These are phyloP conservation scores for Actinidia arguta DNA, from an alignment of 179 eudicot genomes.

Conservation along the genomic window DNA sequence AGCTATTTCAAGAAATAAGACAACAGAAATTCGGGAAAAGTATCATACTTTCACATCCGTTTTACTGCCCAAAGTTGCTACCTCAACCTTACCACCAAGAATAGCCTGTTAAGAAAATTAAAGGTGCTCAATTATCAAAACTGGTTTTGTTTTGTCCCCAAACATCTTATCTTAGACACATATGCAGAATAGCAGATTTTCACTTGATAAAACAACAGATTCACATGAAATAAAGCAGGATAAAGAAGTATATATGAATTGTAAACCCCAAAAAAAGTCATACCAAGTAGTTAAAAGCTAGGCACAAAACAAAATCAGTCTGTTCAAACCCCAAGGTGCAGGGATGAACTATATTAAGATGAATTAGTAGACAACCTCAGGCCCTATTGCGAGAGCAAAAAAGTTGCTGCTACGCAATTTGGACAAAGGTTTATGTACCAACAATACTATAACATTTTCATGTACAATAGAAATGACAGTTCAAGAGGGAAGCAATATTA, in stretches of 20 bases:
- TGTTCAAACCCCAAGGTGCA: neutral
- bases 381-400: neutral
- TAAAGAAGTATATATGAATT: neutral
- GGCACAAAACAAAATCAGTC: neutral
- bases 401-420: neutral
- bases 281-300: neutral
- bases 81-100: constrained; percentile 90
- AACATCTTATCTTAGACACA: neutral
- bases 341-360: neutral
- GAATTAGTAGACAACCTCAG: constrained; percentile 8
- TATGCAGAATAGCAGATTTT: neutral
- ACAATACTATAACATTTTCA: neutral
- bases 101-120: constrained; percentile 64
- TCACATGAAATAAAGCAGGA: neutral
- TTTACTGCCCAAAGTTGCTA: constrained; percentile 74
- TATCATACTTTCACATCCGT: constrained; percentile 65
- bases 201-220: constrained; percentile 1
- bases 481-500: neutral
- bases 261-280: neutral
- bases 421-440: neutral
- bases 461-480: neutral
- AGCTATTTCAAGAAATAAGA: neutral
- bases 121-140: constrained; percentile 15
- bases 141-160: neutral
- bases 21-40: constrained; percentile 17